Conservation (phyloP, 2,329 filamentous ascomycete species). For the Fusarium sp. region DNA sequence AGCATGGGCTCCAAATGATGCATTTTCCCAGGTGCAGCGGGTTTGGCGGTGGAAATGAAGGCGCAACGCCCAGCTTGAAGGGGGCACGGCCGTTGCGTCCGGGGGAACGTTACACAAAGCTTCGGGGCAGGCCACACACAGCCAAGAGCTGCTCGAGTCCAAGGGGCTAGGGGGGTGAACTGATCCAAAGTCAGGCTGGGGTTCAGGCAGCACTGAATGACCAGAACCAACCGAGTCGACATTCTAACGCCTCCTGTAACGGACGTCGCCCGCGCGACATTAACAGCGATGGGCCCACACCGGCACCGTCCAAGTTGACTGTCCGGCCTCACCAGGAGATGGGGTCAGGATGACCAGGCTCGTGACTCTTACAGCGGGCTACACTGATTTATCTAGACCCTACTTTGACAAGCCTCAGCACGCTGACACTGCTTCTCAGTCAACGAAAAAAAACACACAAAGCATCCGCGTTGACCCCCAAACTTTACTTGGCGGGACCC, state of each 20-base stretch:
- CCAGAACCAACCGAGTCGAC: conserved; percentile 1
- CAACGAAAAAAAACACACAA: neutral
- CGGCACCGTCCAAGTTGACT: neutral
- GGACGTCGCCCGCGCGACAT: neutral
- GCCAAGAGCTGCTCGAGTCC: neutral
- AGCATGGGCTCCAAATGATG: neutral
- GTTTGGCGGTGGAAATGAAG: neutral
- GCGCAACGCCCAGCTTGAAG: neutral
- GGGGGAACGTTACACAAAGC: conserved; percentile 3
- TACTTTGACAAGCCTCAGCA: neutral
- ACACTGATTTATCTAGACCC: neutral
- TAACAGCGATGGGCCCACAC: neutral
- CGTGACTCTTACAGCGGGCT: neutral
- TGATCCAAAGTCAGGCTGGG: neutral
- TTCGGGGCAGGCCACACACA: conserved; percentile 7
- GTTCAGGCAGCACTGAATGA: neutral
- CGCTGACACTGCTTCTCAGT: neutral
- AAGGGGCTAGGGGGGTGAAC: neutral
- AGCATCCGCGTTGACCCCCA: neutral
- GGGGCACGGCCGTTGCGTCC: neutral
- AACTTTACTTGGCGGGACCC: neutral
- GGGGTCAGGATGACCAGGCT: neutral
- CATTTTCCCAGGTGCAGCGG: neutral
- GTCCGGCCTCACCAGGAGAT: neutral
- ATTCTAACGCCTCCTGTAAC: neutral